Evolutionary conservation across 176 grass and related monocot genomes (phyloP), one percentile per base, ranked within the genome.

Genomic region (Puccinellia tenuiflora): DNA sequence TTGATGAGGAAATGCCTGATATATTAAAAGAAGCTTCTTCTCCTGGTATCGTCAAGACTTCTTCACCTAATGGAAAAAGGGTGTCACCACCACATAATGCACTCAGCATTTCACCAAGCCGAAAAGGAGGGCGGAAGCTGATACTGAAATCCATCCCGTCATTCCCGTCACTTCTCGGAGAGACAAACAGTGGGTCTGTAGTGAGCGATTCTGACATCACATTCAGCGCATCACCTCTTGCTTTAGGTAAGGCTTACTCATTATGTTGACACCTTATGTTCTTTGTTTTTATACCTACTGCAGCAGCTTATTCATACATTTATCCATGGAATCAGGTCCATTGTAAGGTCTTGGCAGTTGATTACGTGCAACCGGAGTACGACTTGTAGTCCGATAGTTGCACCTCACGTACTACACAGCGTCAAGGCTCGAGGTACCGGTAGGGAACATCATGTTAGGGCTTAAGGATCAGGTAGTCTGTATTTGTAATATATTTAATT

Each of bases 81-180:
- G 87, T 99, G 17, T 98, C 92, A 15, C 96, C 91, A 66, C 92
- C 95, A n/a, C 92, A 97, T 68, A 86, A 83, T 1, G 67, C 67
- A 3, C 83, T 84, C 45, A 73, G 82, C 61, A 38, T 81, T 56
- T 92, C 96, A 11, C 89, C 87, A 20, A 95, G 25, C 89, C 87
- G 91, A 7, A 99, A 96, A 79, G 93, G 93, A 63, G 88, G 93
- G 14, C 86, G 91, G 83, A 99, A 99, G 85, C 68, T 99, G 69
- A 94, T 99, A 75, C 72, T 99, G 62, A 96, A 90, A 90, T 99
- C 96, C 10, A 99, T 99, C 33, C 96, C 96, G 39, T 96, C 93
- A 7, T 96, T 99, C 63, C 93, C 93, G 0, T 98, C 96, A 60
- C 91, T 98, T 16, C 33, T 5, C 1, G 84, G 83, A 40, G 91